These are phyloP conservation scores for Syncephalis fuscata DNA, from an alignment of 371 early-diverging fungal species.

Conservation along the genomic window DNA sequence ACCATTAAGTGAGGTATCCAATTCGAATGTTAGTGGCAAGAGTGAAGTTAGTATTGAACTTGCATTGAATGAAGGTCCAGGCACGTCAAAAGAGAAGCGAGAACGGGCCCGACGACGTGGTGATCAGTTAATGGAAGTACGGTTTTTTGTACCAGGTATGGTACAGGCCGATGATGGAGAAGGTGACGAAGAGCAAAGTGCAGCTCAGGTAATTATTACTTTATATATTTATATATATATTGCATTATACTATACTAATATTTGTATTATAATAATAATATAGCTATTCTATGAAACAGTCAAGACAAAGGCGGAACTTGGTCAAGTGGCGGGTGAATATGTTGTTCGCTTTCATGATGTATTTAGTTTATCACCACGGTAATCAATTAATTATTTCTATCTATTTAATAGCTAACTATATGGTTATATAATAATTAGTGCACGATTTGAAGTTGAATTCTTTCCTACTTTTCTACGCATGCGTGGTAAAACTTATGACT, in stretches of 20 bases:
- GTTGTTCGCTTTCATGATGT: slow-evolving; percentile 82
- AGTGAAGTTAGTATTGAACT: slow-evolving; percentile 91
- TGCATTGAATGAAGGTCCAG: slow-evolving; percentile 38
- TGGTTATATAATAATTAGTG: slow-evolving; percentile 26
- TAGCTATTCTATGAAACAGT: slow-evolving; percentile 78
- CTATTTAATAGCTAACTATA: slow-evolving; percentile 1
- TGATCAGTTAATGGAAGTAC: slow-evolving; percentile 83
- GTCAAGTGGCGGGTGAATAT: slow-evolving; percentile 69
- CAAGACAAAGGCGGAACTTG: slow-evolving; percentile 80
- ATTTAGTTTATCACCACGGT: slow-evolving; percentile 78
- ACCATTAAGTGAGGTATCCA: slow-evolving; percentile 76
- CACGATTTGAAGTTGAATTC: slow-evolving; percentile 92
- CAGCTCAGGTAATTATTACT: slow-evolving; percentile 7
- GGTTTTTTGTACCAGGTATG: slow-evolving; percentile 86
- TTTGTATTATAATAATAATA: background rate
- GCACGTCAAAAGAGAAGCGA: slow-evolving; percentile 36
- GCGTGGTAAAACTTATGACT: slow-evolving; percentile 95
- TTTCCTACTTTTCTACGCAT: slow-evolving; percentile 80
- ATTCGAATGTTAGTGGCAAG: slow-evolving; percentile 70
- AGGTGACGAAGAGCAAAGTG: slow-evolving; percentile 22
- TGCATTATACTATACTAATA: slow-evolving; percentile 9
- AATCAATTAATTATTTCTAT: slow-evolving; percentile 6
- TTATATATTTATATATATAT: too few species aligned
- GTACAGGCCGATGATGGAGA: slow-evolving; percentile 33
- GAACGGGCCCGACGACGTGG: slow-evolving; percentile 21